Evolutionary conservation across 176 grass and related monocot species (phyloP).

Genomic region (Hordeum vulgare): MorexV3_pseudomolecules_assembly NC_058524.1:198979144-198979643

Average conservation of each 20-base stretch:
- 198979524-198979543: background rate
- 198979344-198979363: background rate
- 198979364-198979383: conserved; percentile 4
- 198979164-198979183: background rate
- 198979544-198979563: conserved; percentile 16
- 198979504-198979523: conserved; percentile 17
- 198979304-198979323: background rate
- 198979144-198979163: conserved; percentile 9
- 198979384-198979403: conserved; percentile 10
- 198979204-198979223: conserved; percentile 1
- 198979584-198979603: conserved; percentile 28
- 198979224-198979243: background rate
- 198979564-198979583: conserved; percentile 10
- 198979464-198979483: conserved; percentile 18
- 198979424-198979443: conserved; percentile 19
- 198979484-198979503: background rate
- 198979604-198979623: conserved; percentile 47
- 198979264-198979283: background rate
- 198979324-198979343: background rate
- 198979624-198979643: conserved; percentile 37
- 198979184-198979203: conserved; percentile 21
- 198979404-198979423: conserved; percentile 29
- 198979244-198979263: conserved; percentile 4
- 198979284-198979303: conserved; percentile 4
- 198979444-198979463: background rate